Conservation (phyloP, 306 rosid genomes). For the Casuarina equisetifolia region DNA sequence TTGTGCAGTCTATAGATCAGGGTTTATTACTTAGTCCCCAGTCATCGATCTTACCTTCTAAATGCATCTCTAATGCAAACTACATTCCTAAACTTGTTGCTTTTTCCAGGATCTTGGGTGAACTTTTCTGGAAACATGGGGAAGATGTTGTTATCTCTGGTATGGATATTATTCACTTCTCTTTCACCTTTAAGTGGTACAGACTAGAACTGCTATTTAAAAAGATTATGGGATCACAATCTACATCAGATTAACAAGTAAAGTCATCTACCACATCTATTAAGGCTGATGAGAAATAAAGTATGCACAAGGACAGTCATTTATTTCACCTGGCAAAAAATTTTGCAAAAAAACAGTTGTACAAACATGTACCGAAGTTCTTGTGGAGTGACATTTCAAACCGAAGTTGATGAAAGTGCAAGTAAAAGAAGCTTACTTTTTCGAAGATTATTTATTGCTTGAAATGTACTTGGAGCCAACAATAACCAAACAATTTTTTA, state of each 20-base stretch:
- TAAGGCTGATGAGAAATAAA: no score
- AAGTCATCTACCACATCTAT: no score
- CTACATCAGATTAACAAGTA: no score
- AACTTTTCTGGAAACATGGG: slow-evolving; percentile 77
- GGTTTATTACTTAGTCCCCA: slow-evolving; percentile 36
- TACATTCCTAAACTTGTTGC: slow-evolving; percentile 9
- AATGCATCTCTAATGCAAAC: slow-evolving; percentile 4
- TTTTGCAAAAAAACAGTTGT: not conserved
- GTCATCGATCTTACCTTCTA: not conserved
- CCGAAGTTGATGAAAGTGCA: not conserved
- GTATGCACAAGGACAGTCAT: not conserved
- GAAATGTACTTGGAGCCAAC: not conserved
- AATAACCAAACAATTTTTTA: no score
- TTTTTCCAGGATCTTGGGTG: slow-evolving; percentile 61
- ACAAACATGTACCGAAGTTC: not conserved
- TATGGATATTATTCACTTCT: slow-evolving; percentile 25
- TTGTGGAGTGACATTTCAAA: not conserved
- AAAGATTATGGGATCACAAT: not conserved
- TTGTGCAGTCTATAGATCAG: slow-evolving; percentile 73
- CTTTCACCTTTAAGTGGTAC: not conserved
- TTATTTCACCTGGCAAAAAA: not conserved
- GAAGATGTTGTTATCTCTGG: slow-evolving; percentile 69
- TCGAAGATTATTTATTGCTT: not conserved
- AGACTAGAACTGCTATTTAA: not conserved
- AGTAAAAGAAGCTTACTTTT: not conserved